Conservation (phyloP, 371 early-diverging fungal genomes). For the Nematocida parisii region DNA sequence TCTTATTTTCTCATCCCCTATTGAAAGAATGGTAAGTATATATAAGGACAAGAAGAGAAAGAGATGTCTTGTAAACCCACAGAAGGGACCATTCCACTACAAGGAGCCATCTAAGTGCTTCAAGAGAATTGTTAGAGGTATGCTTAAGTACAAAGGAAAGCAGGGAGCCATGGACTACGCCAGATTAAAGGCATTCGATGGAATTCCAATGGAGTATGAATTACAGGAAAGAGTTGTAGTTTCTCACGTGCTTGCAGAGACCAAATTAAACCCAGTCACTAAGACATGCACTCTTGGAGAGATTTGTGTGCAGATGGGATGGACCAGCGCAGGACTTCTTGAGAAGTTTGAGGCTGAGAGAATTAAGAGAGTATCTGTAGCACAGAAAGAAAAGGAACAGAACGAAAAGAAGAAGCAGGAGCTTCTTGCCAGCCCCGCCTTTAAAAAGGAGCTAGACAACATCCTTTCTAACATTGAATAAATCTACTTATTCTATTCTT, state of each 20-base stretch:
- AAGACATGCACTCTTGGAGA: slow-evolving; percentile 89
- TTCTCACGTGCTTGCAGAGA: slow-evolving; percentile 88
- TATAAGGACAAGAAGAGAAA: slow-evolving; percentile 93
- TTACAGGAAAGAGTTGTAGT: slow-evolving; percentile 87
- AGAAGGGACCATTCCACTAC: slow-evolving; percentile 95
- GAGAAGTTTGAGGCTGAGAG: slow-evolving; percentile 60
- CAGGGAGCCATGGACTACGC: slow-evolving; percentile 92
- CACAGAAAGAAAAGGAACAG: slow-evolving; percentile 42
- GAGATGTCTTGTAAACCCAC: slow-evolving; percentile 95
- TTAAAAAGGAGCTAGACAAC: slow-evolving; percentile 60
- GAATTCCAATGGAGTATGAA: slow-evolving; percentile 94
- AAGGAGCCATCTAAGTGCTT: slow-evolving; percentile 92
- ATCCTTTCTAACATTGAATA: slow-evolving; percentile 58
- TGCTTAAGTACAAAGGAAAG: slow-evolving; percentile 96
- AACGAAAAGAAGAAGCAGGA: slow-evolving; percentile 39
- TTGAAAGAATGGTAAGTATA: slow-evolving; percentile 84
- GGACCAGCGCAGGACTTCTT: slow-evolving; percentile 80
- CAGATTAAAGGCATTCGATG: slow-evolving; percentile 95
- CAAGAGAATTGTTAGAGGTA: slow-evolving; percentile 89
- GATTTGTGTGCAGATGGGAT: slow-evolving; percentile 90
- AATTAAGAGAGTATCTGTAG: slow-evolving; percentile 35
- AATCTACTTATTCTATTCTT: slow-evolving; percentile 20
- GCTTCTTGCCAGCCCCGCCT: slow-evolving; percentile 35
- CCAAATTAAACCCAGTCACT: slow-evolving; percentile 87
- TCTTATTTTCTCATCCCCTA: slow-evolving; percentile 89